Conservation (phyloP, 495 filamentous ascomycete genomes). For the Aspergillus sclerotiicarbonarius region DNA sequence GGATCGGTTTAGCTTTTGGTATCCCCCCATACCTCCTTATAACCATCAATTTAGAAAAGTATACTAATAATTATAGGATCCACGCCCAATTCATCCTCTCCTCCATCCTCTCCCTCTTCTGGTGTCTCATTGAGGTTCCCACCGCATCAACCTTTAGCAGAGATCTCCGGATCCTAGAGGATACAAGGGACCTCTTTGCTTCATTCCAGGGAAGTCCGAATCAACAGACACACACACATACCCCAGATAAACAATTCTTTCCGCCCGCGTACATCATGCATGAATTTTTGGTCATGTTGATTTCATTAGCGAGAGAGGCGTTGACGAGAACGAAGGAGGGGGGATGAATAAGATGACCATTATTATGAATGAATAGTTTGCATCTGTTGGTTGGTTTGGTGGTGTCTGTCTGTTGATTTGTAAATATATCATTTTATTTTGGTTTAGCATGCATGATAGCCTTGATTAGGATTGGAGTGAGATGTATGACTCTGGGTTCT, state of each 20-base stretch:
- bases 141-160: neutral
- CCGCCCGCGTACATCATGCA: neutral
- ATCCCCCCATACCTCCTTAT: neutral
- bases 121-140: constrained; percentile 8
- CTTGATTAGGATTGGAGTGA: too few species aligned
- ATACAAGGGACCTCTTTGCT: neutral
- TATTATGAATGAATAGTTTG: too few species aligned
- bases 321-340: neutral
- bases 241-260: neutral
- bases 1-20: neutral
- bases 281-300: neutral
- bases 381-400: too few species aligned
- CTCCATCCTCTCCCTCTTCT: constrained; percentile 22
- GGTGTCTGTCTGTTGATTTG: too few species aligned
- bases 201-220: neutral
- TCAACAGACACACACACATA: too few species aligned
- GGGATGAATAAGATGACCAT: neutral
- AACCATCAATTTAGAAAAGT: too few species aligned
- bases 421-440: too few species aligned
- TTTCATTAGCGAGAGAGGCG: neutral
- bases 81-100: constrained; percentile 27
- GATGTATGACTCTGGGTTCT: too few species aligned
- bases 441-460: too few species aligned
- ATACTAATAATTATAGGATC: constrained; percentile 18
- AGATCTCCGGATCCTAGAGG: neutral